Evolutionary conservation across 176 grass and related monocot genomes (phyloP).

Genomic region (Musa schizocarpa): DNA sequence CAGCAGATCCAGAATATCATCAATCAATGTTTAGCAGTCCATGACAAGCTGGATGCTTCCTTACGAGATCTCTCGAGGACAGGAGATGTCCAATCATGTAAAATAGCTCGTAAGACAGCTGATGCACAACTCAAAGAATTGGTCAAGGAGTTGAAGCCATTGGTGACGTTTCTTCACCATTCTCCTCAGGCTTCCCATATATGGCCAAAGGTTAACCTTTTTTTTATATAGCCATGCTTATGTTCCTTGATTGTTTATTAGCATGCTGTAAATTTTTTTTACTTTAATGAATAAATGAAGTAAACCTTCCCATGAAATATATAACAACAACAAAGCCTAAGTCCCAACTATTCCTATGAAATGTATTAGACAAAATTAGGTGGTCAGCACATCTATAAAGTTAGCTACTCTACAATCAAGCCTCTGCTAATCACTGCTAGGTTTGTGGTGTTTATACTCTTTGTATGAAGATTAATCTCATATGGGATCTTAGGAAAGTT

Average conservation of each 20-base stretch:
- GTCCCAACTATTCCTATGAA: not conserved
- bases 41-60: conserved; percentile 77
- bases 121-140: conserved; percentile 90
- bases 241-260: not conserved
- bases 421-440: not conserved
- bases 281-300: not conserved
- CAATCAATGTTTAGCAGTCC: conserved; percentile 50
- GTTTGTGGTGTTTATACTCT: not conserved
- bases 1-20: conserved; percentile 70
- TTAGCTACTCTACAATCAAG: not conserved
- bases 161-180: conserved; percentile 59
- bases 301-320: too few species aligned
- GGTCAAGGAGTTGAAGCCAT: conserved; percentile 65
- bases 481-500: not conserved
- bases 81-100: conserved; percentile 78
- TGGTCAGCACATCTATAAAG: not conserved
- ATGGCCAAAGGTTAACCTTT: conserved; percentile 73
- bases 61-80: conserved; percentile 73
- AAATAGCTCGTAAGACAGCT: conserved; percentile 69
- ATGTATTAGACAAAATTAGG: not conserved
- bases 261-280: not conserved
- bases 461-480: not conserved
- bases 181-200: conserved; percentile 69
- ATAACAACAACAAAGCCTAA: too few species aligned
- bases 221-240: not conserved